These are phyloP conservation scores for Angomonas desouzai DNA, from an alignment of 208 protist species.

Conservation along the genomic window DNA sequence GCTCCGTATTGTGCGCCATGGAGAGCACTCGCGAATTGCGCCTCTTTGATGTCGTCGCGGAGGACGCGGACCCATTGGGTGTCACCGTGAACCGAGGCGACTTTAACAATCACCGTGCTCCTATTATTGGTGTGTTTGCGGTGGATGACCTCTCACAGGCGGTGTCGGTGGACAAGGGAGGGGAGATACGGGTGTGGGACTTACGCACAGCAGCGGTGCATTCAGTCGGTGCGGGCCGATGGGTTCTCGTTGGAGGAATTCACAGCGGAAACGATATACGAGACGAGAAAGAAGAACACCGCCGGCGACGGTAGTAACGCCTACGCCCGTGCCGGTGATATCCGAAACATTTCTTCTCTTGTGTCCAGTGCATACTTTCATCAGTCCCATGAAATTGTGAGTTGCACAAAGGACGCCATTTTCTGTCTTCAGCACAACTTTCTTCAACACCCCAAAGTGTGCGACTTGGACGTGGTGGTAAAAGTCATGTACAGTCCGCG, in stretches of 20 bases:
- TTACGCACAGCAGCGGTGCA: slow-evolving; percentile 55
- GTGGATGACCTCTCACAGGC: slow-evolving; percentile 54
- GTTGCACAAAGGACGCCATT: slow-evolving; percentile 47
- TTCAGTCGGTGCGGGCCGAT: slow-evolving; percentile 60
- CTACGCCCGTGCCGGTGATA: slow-evolving; percentile 7
- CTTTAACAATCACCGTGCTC: slow-evolving; percentile 22
- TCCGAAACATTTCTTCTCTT: slow-evolving; percentile 19
- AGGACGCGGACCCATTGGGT: slow-evolving; percentile 16
- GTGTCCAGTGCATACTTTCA: slow-evolving; percentile 37
- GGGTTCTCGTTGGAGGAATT: slow-evolving; percentile 14
- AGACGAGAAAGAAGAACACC: slow-evolving; percentile 6
- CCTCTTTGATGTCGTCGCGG: not conserved
- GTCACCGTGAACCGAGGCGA: slow-evolving; percentile 30
- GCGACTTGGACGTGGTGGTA: slow-evolving; percentile 42
- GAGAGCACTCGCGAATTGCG: not conserved
- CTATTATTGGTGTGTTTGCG: slow-evolving; percentile 52
- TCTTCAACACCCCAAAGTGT: slow-evolving; percentile 25
- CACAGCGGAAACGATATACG: slow-evolving; percentile 9
- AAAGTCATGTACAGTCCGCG: slow-evolving; percentile 38
- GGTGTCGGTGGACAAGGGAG: slow-evolving; percentile 60
- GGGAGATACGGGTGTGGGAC: slow-evolving; percentile 85
- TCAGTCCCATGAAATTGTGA: slow-evolving; percentile 56
- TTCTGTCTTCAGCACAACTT: slow-evolving; percentile 48
- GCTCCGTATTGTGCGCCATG: slow-evolving; percentile 7
- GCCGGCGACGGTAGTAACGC: slow-evolving; percentile 7